These are phyloP conservation scores for Quercus phellos DNA, from an alignment of 331 rosid genomes.

Conservation along the genomic window DNA sequence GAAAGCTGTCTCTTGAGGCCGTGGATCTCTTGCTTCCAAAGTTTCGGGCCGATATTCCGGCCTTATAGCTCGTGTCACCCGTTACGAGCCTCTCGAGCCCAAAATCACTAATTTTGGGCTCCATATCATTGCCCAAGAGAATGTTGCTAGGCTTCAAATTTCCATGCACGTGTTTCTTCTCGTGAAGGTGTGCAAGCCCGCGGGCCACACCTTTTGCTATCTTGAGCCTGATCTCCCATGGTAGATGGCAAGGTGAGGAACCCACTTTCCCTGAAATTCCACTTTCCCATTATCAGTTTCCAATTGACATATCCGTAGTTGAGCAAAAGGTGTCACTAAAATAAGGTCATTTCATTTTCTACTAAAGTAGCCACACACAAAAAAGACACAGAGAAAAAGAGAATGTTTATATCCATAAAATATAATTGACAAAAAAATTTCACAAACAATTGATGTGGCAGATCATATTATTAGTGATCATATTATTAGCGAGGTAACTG, in stretches of 20 bases:
- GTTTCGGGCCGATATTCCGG: constrained; percentile 64
- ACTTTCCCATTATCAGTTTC: constrained; percentile 5
- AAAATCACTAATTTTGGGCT: constrained; percentile 84
- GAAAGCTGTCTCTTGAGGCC: constrained; percentile 68
- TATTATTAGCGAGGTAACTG: no score
- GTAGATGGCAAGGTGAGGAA: constrained; percentile 88
- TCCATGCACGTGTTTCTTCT: constrained; percentile 95
- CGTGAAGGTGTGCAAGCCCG: constrained; percentile 86
- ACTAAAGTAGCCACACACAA: neutral
- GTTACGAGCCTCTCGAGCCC: constrained; percentile 76
- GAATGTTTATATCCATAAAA: no score
- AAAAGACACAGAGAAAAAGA: neutral
- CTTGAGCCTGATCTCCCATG: constrained; percentile 81
- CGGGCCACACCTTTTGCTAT: constrained; percentile 94
- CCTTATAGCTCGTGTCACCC: constrained; percentile 65
- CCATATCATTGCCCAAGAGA: constrained; percentile 67
- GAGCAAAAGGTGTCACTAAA: neutral
- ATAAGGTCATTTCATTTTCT: neutral
- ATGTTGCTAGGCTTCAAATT: constrained; percentile 86
- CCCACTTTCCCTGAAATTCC: constrained; percentile 75
- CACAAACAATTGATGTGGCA: no score
- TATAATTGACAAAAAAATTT: no score
- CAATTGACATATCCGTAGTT: neutral
- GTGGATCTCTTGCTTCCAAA: constrained; percentile 92
- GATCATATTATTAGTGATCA: no score